A percentile compares a stretch with the other conserved stretches of the same genome.
Evolutionary conservation across 768 basidiomycete genomes (phyloP).

Genomic region (Lyophyllum decastes): DNA sequence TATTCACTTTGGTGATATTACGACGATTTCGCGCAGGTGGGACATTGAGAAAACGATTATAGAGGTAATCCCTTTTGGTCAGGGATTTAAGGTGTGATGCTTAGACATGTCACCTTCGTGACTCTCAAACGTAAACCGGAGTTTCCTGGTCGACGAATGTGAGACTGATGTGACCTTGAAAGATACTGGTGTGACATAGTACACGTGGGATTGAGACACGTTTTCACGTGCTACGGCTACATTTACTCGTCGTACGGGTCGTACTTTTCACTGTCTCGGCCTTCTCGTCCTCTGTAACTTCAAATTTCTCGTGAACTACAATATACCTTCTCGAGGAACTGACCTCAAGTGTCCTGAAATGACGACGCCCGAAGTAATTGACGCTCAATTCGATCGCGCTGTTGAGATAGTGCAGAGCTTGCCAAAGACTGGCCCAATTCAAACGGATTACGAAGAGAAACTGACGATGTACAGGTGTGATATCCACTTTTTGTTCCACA

Average conservation of each 20-base stretch:
- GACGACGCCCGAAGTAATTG: conserved; percentile 68
- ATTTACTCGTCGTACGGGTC: not conserved
- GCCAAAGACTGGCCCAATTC: conserved; percentile 93
- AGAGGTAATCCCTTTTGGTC: too few relatives aligned
- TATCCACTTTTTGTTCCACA: not conserved
- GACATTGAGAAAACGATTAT: too few relatives aligned
- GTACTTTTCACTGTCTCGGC: not conserved
- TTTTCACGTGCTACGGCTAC: not conserved
- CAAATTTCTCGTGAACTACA: not conserved
- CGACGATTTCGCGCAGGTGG: too few relatives aligned
- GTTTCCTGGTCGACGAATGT: too few relatives aligned
- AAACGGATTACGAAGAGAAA: conserved; percentile 95
- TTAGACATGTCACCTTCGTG: too few relatives aligned
- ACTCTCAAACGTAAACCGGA: too few relatives aligned
- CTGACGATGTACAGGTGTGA: conserved; percentile 86
- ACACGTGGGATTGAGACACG: not conserved
- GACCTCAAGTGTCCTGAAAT: conserved; percentile 29
- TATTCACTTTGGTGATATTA: too few relatives aligned
- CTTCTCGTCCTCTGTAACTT: not conserved
- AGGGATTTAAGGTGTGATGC: too few relatives aligned
- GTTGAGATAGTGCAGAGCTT: conserved; percentile 92
- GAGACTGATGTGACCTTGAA: too few relatives aligned
- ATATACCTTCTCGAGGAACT: not conserved
- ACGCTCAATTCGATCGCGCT: conserved; percentile 88
- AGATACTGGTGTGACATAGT: too few relatives aligned